Conservation (phyloP, 768 basidiomycete species). For the Sporobolomyces pararoseus region DNA sequence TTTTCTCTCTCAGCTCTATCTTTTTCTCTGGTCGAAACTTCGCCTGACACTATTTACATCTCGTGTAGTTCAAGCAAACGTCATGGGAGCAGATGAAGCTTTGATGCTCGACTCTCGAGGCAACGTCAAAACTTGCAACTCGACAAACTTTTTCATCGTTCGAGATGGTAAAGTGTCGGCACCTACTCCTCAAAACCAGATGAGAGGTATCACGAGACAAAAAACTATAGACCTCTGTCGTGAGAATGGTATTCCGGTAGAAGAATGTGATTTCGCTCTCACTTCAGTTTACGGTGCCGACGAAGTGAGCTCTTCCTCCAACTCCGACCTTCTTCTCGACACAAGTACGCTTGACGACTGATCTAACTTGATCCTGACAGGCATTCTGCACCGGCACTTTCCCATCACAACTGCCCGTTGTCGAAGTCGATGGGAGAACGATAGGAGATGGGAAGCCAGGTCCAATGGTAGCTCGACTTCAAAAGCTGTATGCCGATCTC, state of each 20-base stretch:
- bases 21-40: too few relatives aligned
- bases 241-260: slow-evolving; percentile 13
- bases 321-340: background rate
- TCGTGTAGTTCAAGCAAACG: slow-evolving; percentile 31
- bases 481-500: slow-evolving; percentile 10
- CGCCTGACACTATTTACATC: too few relatives aligned
- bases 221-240: slow-evolving; percentile 29
- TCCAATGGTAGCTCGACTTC: slow-evolving; percentile 6
- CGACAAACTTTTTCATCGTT: slow-evolving; percentile 39
- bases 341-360: too few relatives aligned
- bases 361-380: background rate
- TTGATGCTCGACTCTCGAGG: slow-evolving; percentile 37
- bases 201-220: slow-evolving; percentile 36
- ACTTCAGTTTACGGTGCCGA: slow-evolving; percentile 16
- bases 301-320: slow-evolving; percentile 5
- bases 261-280: slow-evolving; percentile 29
- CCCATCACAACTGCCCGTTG: slow-evolving; percentile 25
- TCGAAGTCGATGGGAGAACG: slow-evolving; percentile 21
- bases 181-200: slow-evolving; percentile 32
- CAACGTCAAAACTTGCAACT: slow-evolving; percentile 41
- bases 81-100: slow-evolving; percentile 37
- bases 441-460: slow-evolving; percentile 25
- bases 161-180: slow-evolving; percentile 36
- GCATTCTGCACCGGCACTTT: slow-evolving; percentile 27
- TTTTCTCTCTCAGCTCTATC: background rate